Percentiles rank a stretch among this genome's conserved stretches.
Evolutionary conservation across 2,329 filamentous ascomycete genomes (phyloP).

Genomic region (Neospermospora avenae): DNA sequence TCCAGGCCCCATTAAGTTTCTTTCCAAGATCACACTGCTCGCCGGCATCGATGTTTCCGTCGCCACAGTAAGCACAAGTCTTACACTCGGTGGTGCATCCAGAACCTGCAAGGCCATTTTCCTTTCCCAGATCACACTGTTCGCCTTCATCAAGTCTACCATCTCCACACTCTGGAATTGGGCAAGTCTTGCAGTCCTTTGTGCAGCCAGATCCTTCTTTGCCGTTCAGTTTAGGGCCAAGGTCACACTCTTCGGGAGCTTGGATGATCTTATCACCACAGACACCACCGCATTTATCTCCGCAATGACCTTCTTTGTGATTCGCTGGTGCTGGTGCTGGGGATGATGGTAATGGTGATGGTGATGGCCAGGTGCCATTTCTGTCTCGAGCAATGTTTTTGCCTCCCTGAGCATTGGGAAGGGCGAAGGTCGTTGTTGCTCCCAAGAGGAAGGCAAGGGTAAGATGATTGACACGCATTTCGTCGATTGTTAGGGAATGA

Average conservation of each 20-base stretch:
- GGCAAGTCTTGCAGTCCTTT: slow-evolving; percentile 3
- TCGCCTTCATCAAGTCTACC: slow-evolving; percentile 2
- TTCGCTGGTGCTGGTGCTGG: neutral
- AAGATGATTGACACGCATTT: slow-evolving; percentile 1
- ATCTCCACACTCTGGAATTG: slow-evolving; percentile 3
- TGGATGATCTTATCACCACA: slow-evolving; percentile 10
- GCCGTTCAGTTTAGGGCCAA: slow-evolving; percentile 8
- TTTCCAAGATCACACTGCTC: slow-evolving; percentile 5
- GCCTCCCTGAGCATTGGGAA: neutral
- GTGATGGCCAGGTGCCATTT: neutral
- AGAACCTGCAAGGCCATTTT: neutral
- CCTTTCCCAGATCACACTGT: neutral
- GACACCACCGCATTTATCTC: slow-evolving; percentile 8
- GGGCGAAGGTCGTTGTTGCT: neutral
- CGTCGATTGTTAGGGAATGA: neutral
- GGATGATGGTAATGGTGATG: neutral
- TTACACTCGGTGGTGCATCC: slow-evolving; percentile 1
- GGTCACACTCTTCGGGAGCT: slow-evolving; percentile 6
- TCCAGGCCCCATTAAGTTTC: neutral
- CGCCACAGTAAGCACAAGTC: neutral
- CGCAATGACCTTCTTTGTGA: slow-evolving; percentile 1
- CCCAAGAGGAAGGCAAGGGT: slow-evolving; percentile 2
- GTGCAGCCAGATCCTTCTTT: slow-evolving; percentile 5
- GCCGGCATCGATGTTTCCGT: neutral
- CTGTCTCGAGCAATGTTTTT: neutral